Base-by-base conservation (phyloP, 495 filamentous ascomycete genomes). In the Trichoderma asperelloides region DNA sequence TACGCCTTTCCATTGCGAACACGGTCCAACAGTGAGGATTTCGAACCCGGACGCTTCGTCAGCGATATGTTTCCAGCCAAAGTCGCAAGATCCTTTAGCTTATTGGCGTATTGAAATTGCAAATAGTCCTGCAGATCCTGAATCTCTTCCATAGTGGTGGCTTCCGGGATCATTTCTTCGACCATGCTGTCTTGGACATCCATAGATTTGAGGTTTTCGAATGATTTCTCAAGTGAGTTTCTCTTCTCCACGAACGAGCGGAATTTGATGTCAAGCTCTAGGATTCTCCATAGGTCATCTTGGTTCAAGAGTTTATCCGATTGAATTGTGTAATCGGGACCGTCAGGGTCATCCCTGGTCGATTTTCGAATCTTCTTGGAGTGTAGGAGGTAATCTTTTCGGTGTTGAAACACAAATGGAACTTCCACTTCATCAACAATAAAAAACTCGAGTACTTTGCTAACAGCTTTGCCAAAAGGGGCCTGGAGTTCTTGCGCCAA, bases 111-210 rank as follows among this genome's bases (percentile, higher is more conserved):
- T 70, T 93, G 91, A 78, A 98, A 98, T 76, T 98, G 91, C 65
- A 98, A 81, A 72, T 97, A 98, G 69, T 98, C 95, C 71, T 97
- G 93, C 18, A 98, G 77, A 76, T 98, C 95, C 73, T 98, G 96
- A 16, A 98, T 80, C 72, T 97, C 94, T 70, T 98, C 95, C 81
- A 95, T 92, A 0, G 87, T 91, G 7, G 84, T 83, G 3, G 92
- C 93, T 41, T 85, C 77, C 4, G 82, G 82, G 43, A 95, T 83
- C 81, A 96, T 88, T 66, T 91, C 89, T n/a, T 96, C 91, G 64
- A 96, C 84, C 41, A 90, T 81, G 1, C 77, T 69, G 69, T 92
- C 89, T 21, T 85, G 65, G 23, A 88, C 75, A 5, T 76, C 81
- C 33, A 78, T 79, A 6, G 76, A 77, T 68, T 88, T 88, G 13